Conservation (phyloP, 106 monocot species). For the Agapanthus africanus region DNA sequence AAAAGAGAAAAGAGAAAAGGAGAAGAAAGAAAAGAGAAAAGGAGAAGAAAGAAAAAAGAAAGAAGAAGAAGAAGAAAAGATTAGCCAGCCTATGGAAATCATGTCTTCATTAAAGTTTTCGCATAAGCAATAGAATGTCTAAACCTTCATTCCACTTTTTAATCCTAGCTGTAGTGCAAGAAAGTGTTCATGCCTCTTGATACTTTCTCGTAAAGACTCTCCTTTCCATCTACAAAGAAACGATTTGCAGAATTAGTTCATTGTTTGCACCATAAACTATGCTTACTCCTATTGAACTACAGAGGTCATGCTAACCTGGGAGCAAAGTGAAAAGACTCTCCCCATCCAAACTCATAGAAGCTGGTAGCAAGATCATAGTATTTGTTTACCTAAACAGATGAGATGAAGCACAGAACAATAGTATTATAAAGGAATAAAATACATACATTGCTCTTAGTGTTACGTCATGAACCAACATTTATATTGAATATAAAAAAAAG, state of each 20-base stretch:
- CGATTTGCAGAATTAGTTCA: background rate
- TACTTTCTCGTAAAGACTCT: constrained; percentile 92
- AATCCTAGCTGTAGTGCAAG: constrained; percentile 91
- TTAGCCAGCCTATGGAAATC: too few relatives aligned
- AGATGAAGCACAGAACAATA: background rate
- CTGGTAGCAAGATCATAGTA: constrained; percentile 78
- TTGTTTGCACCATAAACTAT: too few relatives aligned
- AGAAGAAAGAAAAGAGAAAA: too few relatives aligned
- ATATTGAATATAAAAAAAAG: too few relatives aligned
- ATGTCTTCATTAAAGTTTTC: too few relatives aligned
- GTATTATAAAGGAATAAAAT: too few relatives aligned
- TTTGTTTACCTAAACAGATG: constrained; percentile 52
- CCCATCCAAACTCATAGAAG: constrained; percentile 84
- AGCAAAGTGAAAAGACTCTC: constrained; percentile 79
- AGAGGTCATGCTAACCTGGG: constrained; percentile 28
- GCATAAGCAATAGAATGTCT: too few relatives aligned
- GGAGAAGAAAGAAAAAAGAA: too few relatives aligned
- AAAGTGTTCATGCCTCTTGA: constrained; percentile 95
- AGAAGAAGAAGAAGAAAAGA: too few relatives aligned
- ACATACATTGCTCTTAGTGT: too few relatives aligned
- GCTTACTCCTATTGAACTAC: constrained; percentile 1
- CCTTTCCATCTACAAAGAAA: constrained; percentile 68
- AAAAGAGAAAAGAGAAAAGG: too few relatives aligned
- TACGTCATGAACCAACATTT: too few relatives aligned
- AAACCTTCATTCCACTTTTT: constrained; percentile 93